phyloP scores from a whole-genome alignment of 148 eudicot species.

The Diospyros kaki region DNA sequence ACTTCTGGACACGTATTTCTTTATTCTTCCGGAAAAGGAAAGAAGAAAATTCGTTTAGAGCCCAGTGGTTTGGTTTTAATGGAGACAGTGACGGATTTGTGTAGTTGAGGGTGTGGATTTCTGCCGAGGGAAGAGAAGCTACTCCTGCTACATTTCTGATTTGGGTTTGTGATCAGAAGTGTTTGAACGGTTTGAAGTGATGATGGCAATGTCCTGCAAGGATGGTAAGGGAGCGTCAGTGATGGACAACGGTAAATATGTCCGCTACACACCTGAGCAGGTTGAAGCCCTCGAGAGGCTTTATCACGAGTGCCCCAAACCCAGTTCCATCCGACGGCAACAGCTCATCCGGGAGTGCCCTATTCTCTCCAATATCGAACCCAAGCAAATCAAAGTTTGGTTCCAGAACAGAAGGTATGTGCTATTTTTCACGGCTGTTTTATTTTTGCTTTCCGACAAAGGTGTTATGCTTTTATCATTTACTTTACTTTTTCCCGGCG shows the following conservation, averaged over 20 bases:
- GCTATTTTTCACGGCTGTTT: neutral
- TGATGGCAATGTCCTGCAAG: slow-evolving; percentile 90
- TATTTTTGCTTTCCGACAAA: neutral
- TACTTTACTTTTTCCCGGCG: neutral
- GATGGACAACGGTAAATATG: slow-evolving; percentile 91
- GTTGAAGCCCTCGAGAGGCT: slow-evolving; percentile 98
- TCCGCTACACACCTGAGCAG: slow-evolving; percentile 96
- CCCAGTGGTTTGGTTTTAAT: neutral
- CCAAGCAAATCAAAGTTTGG: slow-evolving; percentile 98
- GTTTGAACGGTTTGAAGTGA: slow-evolving; percentile 24
- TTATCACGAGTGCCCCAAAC: slow-evolving; percentile 93
- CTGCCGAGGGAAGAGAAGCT: neutral
- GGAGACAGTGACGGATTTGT: neutral
- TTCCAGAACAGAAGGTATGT: slow-evolving; percentile 85
- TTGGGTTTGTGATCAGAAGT: neutral
- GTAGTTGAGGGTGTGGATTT: neutral
- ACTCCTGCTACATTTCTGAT: neutral
- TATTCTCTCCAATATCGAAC: slow-evolving; percentile 81
- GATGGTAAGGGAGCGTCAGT: slow-evolving; percentile 52
- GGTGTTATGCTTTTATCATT: neutral
- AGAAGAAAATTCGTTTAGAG: neutral
- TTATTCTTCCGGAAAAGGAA: no score
- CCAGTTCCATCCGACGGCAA: slow-evolving; percentile 86
- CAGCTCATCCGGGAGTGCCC: slow-evolving; percentile 95
- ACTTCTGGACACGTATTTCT: neutral